Percentiles rank a stretch among this genome's conserved stretches.
phyloP scores from a whole-genome alignment of 1,284 basidiomycete genomes.

The Ustilago cynodontis region DNA sequence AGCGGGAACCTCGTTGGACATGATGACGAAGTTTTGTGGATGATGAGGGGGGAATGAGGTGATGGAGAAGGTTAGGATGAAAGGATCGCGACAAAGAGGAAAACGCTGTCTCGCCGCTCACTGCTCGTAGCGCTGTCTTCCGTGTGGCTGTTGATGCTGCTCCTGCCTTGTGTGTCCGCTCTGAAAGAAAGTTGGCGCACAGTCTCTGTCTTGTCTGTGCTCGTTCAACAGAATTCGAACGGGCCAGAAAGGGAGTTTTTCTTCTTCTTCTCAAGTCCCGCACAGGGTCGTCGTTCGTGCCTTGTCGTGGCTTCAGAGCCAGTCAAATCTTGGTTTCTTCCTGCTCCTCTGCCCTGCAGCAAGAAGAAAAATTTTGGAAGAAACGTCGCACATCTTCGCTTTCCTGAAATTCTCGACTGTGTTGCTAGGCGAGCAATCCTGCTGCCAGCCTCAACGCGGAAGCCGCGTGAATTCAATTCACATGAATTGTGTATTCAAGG shows the following conservation, averaged over 20 bases:
- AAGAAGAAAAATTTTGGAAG: conserved; percentile 45
- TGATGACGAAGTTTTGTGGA: conserved; percentile 56
- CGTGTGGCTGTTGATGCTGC: not conserved
- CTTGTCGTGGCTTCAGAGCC: no score
- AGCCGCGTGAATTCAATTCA: not conserved
- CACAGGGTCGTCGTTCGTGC: no score
- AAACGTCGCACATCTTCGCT: conserved; percentile 13
- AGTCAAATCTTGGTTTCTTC: not conserved
- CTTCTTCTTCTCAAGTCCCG: conserved; percentile 19
- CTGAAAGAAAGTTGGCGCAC: conserved; percentile 7
- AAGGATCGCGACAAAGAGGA: conserved; percentile 28
- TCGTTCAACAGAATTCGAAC: conserved; percentile 13
- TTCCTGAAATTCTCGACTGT: not conserved
- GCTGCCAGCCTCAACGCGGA: not conserved
- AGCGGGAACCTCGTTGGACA: conserved; percentile 68
- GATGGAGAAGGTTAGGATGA: conserved; percentile 40
- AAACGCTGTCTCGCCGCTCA: conserved; percentile 10
- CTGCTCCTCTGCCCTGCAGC: conserved; percentile 12
- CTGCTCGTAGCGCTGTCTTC: not conserved
- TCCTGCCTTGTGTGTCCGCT: not conserved
- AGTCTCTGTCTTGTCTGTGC: conserved; percentile 1
- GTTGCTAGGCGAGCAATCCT: not conserved
- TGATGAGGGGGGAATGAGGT: conserved; percentile 38
- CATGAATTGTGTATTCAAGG: not conserved
- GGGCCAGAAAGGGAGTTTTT: conserved; percentile 29